phyloP scores from a whole-genome alignment of 2,329 filamentous ascomycete species.

The Exophiala aquamarina region DNA sequence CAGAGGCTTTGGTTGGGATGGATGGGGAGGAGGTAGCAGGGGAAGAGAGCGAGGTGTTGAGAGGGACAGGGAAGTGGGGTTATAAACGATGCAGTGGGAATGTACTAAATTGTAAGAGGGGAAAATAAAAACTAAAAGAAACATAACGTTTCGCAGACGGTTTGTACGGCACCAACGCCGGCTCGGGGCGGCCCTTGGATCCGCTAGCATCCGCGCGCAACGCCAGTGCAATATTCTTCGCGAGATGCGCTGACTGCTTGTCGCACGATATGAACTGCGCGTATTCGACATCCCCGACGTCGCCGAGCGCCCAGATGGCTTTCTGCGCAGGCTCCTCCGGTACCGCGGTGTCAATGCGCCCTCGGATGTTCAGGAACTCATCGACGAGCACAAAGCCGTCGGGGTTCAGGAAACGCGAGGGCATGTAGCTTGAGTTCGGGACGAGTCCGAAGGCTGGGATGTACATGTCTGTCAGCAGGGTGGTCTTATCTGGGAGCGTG shows the following conservation, averaged over 20 bases:
- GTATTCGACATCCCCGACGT: conserved; percentile 20
- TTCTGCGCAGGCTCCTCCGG: too few species aligned
- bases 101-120: too few species aligned
- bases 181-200: too few species aligned
- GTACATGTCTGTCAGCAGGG: conserved; percentile 18
- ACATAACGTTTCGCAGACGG: too few species aligned
- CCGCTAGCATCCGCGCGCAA: too few species aligned
- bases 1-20: too few species aligned
- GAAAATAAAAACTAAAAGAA: too few species aligned
- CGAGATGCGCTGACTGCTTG: conserved; percentile 7
- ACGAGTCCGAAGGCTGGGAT: conserved; percentile 19
- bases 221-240: not conserved
- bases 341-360: conserved; percentile 4
- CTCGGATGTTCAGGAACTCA: conserved; percentile 17
- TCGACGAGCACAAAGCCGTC: conserved; percentile 21
- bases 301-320: conserved; percentile 25
- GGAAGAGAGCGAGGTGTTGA: too few species aligned
- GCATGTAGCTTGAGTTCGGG: conserved; percentile 20
- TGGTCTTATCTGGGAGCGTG: conserved; percentile 14
- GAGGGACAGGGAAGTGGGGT: too few species aligned
- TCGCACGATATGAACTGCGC: conserved; percentile 16
- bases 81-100: too few species aligned
- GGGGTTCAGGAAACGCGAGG: not conserved
- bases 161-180: too few species aligned
- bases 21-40: too few species aligned